phyloP scores from a whole-genome alignment of 1,284 basidiomycete genomes.

The Cystobasidium pallidum region DNA sequence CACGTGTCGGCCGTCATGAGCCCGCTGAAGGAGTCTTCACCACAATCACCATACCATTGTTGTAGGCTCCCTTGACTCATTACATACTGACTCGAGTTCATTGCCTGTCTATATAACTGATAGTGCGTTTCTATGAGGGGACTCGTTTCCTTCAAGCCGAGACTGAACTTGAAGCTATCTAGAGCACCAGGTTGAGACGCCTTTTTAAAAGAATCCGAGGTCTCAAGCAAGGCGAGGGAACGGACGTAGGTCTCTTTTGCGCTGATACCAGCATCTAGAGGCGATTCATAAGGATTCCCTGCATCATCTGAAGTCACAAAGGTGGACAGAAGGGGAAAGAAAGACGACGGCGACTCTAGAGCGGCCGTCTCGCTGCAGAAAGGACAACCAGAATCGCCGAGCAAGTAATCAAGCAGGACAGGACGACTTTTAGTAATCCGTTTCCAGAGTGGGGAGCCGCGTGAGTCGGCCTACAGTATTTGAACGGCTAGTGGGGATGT shows the following conservation, averaged over 20 bases:
- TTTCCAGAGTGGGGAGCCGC: not conserved
- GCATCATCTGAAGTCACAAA: conserved; percentile 9
- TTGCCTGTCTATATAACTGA: conserved; percentile 21
- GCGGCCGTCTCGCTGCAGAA: conserved; percentile 31
- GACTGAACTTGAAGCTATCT: conserved; percentile 37
- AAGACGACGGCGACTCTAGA: conserved; percentile 28
- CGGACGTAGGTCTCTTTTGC: conserved; percentile 18
- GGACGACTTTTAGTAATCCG: not conserved
- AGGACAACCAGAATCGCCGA: not conserved
- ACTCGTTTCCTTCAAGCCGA: conserved; percentile 39
- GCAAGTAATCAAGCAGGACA: not conserved
- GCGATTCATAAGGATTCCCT: not conserved
- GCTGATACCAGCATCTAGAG: not conserved
- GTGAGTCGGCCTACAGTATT: conserved; percentile 39
- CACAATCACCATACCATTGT: conserved; percentile 25
- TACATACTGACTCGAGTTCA: not conserved
- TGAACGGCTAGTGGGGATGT: conserved; percentile 44
- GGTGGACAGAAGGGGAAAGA: conserved; percentile 40
- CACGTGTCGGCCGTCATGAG: not conserved
- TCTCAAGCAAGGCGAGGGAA: conserved; percentile 25
- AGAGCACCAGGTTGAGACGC: not conserved
- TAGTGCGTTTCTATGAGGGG: conserved; percentile 44
- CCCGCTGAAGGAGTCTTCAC: not conserved
- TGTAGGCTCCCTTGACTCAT: not conserved
- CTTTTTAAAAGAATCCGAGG: not conserved